Base-by-base conservation (phyloP, 2,329 filamentous ascomycete species). In the Phaeosphaeriaceae sp. region DNA sequence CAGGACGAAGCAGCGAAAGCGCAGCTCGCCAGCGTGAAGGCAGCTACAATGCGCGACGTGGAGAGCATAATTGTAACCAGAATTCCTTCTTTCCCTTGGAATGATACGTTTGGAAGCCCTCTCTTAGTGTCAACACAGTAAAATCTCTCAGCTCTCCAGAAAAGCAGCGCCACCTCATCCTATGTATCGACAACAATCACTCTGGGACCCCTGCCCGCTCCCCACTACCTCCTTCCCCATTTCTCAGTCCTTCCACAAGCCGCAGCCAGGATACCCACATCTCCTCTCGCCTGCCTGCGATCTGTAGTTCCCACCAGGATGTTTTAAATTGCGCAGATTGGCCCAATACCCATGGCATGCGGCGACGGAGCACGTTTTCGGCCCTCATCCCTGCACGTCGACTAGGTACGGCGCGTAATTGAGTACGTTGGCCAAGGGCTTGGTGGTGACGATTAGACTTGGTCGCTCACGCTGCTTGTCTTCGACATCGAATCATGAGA, bases 1-100 rank as follows among this genome's bases (percentile, higher is more conserved):
- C 46, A 58, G 5, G 47, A 47, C 46, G 40, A 51, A 46, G 52
- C 51, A 25, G 45, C 54, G 46, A 51, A 9, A 7, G 42, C 54
- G 33, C 25, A 51, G 31, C 46, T 40, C 17, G 50, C 19, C 11
- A 36, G 47, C 11, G 46, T 46, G 25, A 55, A 45, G 19, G 42
- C 42, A 20, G 19, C 17, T n/a, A 45, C 15, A 13, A 22, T 20
- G 15, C 36, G 36, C 36, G 17, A 40, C 36, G 36, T 40, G 17
- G 36, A 40, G 11, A 40, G 36, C 36, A 40, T 40, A n/a, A n/a
- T 40, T 4, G 15, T 15, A 40, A n/a, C 15, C 15, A 15, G 6
- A 6, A 40, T 6, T 40, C 17, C 7, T 15, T 40, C 36, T 40
- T 40, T 40, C 3, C 36, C 4, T 5, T 27, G 25, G 25, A 40